Base-by-base conservation (phyloP, 2,329 filamentous ascomycete species). In the Penicillium sumatraense region DNA sequence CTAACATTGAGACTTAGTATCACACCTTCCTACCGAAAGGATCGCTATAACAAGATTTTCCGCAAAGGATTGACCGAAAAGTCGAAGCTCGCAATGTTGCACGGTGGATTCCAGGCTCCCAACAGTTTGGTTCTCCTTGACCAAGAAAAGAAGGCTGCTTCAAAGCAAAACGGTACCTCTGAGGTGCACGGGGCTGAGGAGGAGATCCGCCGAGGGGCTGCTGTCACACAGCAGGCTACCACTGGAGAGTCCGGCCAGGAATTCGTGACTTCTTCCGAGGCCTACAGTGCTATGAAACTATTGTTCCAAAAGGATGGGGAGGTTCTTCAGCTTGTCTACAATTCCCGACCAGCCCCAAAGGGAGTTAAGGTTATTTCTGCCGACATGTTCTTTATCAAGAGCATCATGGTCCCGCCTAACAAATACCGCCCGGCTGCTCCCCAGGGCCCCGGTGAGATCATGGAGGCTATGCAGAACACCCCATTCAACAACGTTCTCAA, bases 311-410 rank as follows among this genome's bases (percentile, higher is more conserved):
- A 91, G 58, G 95, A 99, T 69, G 85, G 89, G 59, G 91, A 96
- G 40, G 82, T 99, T 27, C 73, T 99, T 40, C 82, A 86, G 14
- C 80, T 97, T n/a, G 79, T 99, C 4, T 99, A 97, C 76, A 89
- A 87, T 69, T 89, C 90, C 16, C 87, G 89, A 54, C 86, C 88
- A 4, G 68, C 73, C n/a, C 79, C 82, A 4, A 87, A 85, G 69
- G 84, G 82, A 53, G 76, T 80, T 33, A 75, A 76, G 6, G 78
- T 78, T 16, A 79, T 91, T n/a, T 86, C 80, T 2, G 85, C 91
- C 1, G 90, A 96, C 63, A 96, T 98, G 87, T 98, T 99, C 77
- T 99, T 99, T 76, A 81, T 98, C 53, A 87, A 89, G 53, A 88
- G 87, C 31, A 80, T 99, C 49, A 80, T 98, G 13, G 91, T 99